Base-by-base conservation (phyloP, 2,329 filamentous ascomycete genomes). In the Xylaria sp. region DNA sequence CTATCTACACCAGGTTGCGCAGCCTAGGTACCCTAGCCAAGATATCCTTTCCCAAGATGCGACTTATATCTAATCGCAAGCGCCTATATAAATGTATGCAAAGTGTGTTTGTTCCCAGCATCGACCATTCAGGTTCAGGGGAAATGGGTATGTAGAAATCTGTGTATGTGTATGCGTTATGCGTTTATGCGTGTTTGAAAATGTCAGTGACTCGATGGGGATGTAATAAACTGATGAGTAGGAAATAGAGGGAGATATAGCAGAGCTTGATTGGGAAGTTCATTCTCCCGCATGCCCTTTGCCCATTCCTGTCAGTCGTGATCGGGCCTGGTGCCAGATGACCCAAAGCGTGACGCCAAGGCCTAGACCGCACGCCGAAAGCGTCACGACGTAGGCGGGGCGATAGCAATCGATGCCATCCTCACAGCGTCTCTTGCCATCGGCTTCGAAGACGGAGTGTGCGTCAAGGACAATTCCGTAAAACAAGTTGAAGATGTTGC, bases 401-500 rank as follows among this genome's bases (percentile, higher is more conserved):
- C 88, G 86, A 81, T 98, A 98, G 80, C 95, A 98, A 23, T 86
- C 84, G 12, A 95, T 80, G 0, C 96, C 96, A 31, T 95, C 89
- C 23, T 86, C 84, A 78, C 96, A 98, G 23, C 89, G 87, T 36
- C 91, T 86, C 73, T 94, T 90, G 23, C 93, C 94, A 51, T 89
- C 86, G 0, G 87, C 85, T 23, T 88, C 86, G 10, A 93, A 82
- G 41, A 90, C 81, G 25, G 91, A 94, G 79, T 98, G 94, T 9
- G 83, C 82, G 78, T 99, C 96, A 74, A 94, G 97, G 0, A 97
- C 90, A 18, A 80, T 82, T 58, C 96, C 96, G 78, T 98, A 99
- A 67, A 96, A 89, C 1, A 98, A 82, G 78, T 98, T 99, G 85
- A 97, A 98, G 25, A 97, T 80, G 75, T 98, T 97, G 59, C 94